Percentiles rank a stretch among this genome's conserved stretches.
Conservation (phyloP, 768 basidiomycete species). For the Psilocybe subaeruginosa region DNA sequence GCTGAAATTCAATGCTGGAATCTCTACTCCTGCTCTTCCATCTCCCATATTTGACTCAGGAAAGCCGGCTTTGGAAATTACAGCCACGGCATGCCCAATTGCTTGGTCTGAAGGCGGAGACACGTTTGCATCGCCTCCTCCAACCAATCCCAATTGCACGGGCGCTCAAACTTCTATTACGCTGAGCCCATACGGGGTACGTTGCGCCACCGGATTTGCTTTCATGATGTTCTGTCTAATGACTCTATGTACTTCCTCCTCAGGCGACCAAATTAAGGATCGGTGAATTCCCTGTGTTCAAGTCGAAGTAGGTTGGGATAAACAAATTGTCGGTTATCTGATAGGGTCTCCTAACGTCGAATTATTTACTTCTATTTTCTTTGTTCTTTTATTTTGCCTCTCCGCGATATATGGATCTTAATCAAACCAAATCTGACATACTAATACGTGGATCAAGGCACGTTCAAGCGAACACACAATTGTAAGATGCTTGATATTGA, state of each 20-base stretch:
- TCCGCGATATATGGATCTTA: too few species aligned
- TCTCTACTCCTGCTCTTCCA: slow-evolving; percentile 38
- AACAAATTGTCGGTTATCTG: too few species aligned
- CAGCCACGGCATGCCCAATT: slow-evolving; percentile 52
- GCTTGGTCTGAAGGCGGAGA: slow-evolving; percentile 48
- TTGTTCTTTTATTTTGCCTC: too few species aligned
- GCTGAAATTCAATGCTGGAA: slow-evolving; percentile 37
- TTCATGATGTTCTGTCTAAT: neutral
- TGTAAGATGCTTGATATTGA: too few species aligned
- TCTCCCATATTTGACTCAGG: slow-evolving; percentile 54
- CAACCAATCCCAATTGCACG: slow-evolving; percentile 44
- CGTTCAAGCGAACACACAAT: too few species aligned
- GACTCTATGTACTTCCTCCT: neutral
- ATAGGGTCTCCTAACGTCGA: too few species aligned
- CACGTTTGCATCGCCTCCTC: slow-evolving; percentile 52
- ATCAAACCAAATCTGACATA: too few species aligned
- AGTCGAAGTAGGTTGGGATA: slow-evolving; percentile 15
- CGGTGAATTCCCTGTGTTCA: slow-evolving; percentile 43
- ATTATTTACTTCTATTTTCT: too few species aligned
- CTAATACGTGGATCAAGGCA: too few species aligned
- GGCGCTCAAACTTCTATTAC: slow-evolving; percentile 44
- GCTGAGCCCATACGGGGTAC: slow-evolving; percentile 51
- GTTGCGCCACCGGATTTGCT: slow-evolving; percentile 19
- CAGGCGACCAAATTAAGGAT: slow-evolving; percentile 44
- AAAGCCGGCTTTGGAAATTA: slow-evolving; percentile 48